These are phyloP conservation scores for Monilinia fructicola DNA, from an alignment of 2,329 filamentous ascomycete genomes.

Conservation along the genomic window DNA sequence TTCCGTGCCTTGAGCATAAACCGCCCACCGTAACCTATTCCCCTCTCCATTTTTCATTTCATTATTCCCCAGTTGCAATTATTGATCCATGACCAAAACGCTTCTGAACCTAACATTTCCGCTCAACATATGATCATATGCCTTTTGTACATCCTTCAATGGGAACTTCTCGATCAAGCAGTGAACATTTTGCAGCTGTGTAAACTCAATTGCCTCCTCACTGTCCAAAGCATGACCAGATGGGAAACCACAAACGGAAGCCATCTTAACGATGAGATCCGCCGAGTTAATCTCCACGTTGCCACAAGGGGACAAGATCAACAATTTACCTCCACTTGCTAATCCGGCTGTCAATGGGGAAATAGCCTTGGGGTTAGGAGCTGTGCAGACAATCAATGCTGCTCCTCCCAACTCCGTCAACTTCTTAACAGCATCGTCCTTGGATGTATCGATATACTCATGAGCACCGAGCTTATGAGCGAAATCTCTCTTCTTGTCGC, in stretches of 20 bases:
- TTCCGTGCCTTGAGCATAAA: neutral
- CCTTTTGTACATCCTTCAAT: slow-evolving; percentile 47
- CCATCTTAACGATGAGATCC: slow-evolving; percentile 50
- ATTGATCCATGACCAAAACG: slow-evolving; percentile 35
- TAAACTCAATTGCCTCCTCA: slow-evolving; percentile 66
- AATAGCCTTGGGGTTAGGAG: slow-evolving; percentile 58
- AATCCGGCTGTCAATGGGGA: slow-evolving; percentile 54
- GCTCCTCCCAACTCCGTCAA: slow-evolving; percentile 62
- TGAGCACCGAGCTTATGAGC: slow-evolving; percentile 61
- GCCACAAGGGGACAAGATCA: slow-evolving; percentile 57
- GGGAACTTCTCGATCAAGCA: slow-evolving; percentile 66
- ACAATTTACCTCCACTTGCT: slow-evolving; percentile 54
- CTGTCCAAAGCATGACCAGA: slow-evolving; percentile 62
- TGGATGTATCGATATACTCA: slow-evolving; percentile 58
- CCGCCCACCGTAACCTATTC: too few species aligned
- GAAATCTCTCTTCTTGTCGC: slow-evolving; percentile 66
- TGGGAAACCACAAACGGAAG: slow-evolving; percentile 63
- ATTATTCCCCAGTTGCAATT: neutral
- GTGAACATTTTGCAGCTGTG: slow-evolving; percentile 59
- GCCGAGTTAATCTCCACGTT: slow-evolving; percentile 47
- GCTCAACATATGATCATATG: slow-evolving; percentile 37
- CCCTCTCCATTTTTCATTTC: neutral
- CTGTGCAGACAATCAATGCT: slow-evolving; percentile 60
- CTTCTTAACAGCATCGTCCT: slow-evolving; percentile 49
- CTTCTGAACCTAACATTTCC: slow-evolving; percentile 36